A percentile compares a stretch with the other conserved stretches of the same genome.
These are phyloP conservation scores for Polyplosphaeria fusca DNA, from an alignment of 495 filamentous ascomycete genomes.

Conservation along the genomic window DNA sequence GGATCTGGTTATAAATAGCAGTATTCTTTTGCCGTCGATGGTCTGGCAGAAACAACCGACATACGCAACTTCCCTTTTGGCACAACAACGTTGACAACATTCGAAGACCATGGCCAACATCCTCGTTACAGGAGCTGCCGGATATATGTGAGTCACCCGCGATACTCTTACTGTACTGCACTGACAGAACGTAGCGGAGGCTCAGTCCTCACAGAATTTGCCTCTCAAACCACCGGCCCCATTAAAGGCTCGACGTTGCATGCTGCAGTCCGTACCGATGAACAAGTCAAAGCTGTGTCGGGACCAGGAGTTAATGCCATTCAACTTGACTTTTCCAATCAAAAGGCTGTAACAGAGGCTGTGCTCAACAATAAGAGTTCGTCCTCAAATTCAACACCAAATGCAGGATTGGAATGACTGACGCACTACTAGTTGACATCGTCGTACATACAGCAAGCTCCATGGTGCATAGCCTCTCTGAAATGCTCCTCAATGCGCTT, in stretches of 20 bases:
- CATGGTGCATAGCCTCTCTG: background rate
- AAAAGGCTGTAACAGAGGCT: conserved; percentile 8
- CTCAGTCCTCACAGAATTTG: conserved; percentile 17
- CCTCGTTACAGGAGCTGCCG: conserved; percentile 28
- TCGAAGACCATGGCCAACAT: too few relatives aligned
- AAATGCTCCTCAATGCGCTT: conserved; percentile 30
- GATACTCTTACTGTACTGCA: background rate
- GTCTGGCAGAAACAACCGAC: too few relatives aligned
- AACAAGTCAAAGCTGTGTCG: conserved; percentile 23
- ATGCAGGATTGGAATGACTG: background rate
- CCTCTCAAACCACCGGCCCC: background rate
- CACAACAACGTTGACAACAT: too few relatives aligned
- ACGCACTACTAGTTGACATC: conserved; percentile 8
- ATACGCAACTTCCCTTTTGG: too few relatives aligned
- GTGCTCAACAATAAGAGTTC: conserved; percentile 11
- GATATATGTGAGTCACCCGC: conserved; percentile 15
- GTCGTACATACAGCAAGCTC: conserved; percentile 22
- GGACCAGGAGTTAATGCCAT: conserved; percentile 18
- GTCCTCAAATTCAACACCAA: background rate
- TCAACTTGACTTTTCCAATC: conserved; percentile 13
- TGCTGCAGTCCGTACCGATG: conserved; percentile 22
- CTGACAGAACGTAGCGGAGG: conserved; percentile 12
- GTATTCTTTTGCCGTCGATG: too few relatives aligned
- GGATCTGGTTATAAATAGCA: too few relatives aligned
- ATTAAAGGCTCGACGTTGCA: background rate